Evolutionary conservation across 805 yeast genomes (phyloP).

Genomic region (Candida sonorensis): DNA sequence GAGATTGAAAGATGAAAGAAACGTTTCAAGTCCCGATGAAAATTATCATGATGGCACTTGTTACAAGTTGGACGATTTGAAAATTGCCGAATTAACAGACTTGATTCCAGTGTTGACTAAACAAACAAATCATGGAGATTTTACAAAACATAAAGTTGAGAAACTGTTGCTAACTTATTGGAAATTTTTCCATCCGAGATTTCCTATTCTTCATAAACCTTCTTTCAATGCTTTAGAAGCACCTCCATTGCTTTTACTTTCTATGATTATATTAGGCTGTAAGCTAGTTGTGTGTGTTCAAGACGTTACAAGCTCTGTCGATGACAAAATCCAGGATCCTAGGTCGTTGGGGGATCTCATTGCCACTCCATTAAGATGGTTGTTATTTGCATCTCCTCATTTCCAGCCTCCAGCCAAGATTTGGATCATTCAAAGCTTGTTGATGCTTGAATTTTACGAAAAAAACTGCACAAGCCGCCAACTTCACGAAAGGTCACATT

Average conservation of each 20-base stretch:
- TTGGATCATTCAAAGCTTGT: slow-evolving; percentile 70
- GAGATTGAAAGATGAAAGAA: too few relatives aligned
- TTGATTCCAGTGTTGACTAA: slow-evolving; percentile 24
- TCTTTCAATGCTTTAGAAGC: slow-evolving; percentile 44
- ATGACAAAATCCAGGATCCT: slow-evolving; percentile 16
- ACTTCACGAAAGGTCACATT: slow-evolving; percentile 74
- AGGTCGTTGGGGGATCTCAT: slow-evolving; percentile 33
- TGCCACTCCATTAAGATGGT: slow-evolving; percentile 35
- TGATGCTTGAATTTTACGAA: slow-evolving; percentile 73
- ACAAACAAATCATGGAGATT: slow-evolving; percentile 23
- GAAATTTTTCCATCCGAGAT: slow-evolving; percentile 53
- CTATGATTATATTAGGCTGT: slow-evolving; percentile 56
- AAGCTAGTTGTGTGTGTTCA: slow-evolving; percentile 25
- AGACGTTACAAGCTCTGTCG: slow-evolving; percentile 16
- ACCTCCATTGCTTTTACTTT: slow-evolving; percentile 42
- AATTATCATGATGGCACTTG: slow-evolving; percentile 1
- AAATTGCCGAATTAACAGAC: slow-evolving; percentile 17
- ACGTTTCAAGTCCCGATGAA: neutral
- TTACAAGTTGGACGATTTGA: slow-evolving; percentile 9
- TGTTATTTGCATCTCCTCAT: slow-evolving; percentile 61
- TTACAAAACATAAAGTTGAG: slow-evolving; percentile 22
- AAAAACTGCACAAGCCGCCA: slow-evolving; percentile 62
- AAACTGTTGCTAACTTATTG: slow-evolving; percentile 38
- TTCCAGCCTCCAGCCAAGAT: slow-evolving; percentile 71
- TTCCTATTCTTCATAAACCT: slow-evolving; percentile 52